Conservation (phyloP, 495 filamentous ascomycete genomes). For the Pyronema omphalodes region DNA sequence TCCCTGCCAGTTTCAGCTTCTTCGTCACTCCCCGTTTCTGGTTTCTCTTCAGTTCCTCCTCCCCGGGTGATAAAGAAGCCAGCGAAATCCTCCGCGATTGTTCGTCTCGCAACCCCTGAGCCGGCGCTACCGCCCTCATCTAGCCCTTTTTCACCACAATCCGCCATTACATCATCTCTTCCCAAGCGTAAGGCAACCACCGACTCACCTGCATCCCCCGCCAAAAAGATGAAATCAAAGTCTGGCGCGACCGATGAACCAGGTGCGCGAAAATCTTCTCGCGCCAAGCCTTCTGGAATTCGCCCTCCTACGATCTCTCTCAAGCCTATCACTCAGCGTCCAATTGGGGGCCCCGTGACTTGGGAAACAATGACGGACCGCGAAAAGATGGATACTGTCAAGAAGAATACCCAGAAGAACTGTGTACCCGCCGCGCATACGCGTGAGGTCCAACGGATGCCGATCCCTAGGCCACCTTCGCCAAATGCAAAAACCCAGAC, state of each 20-base stretch:
- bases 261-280: neutral
- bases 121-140: no score
- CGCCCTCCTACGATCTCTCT: neutral
- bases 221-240: no score
- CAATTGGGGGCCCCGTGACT: neutral
- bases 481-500: neutral
- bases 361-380: conserved; percentile 1
- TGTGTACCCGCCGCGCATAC: neutral
- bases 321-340: neutral
- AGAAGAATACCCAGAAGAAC: conserved; percentile 1
- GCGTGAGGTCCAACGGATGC: neutral
- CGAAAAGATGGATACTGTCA: neutral
- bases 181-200: no score
- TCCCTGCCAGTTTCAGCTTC: neutral
- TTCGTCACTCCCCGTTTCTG: neutral
- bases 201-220: no score
- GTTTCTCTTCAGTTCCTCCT: neutral
- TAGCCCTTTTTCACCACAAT: no score
- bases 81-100: neutral
- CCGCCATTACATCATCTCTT: no score
- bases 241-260: no score
- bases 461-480: conserved; percentile 1
- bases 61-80: neutral
- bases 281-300: neutral
- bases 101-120: no score